phyloP scores from a whole-genome alignment of 768 basidiomycete species.

The Auriculariales sp. region DNA sequence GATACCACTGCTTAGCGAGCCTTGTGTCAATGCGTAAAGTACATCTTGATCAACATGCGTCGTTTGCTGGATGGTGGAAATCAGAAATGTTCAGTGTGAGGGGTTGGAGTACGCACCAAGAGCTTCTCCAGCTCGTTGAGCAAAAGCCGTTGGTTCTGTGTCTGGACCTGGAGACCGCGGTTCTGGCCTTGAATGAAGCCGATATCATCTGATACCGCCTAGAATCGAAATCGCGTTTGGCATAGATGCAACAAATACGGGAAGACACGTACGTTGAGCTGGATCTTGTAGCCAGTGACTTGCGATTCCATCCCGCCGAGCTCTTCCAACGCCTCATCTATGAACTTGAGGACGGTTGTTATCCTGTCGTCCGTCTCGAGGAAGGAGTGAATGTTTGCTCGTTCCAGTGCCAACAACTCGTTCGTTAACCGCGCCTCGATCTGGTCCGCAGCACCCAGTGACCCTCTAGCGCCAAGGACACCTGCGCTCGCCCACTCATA shows the following conservation, averaged over 20 bases:
- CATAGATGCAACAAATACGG: constrained; percentile 3
- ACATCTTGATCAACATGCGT: constrained; percentile 80
- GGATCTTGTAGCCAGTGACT: constrained; percentile 89
- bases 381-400: constrained; percentile 97
- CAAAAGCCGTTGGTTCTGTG: constrained; percentile 81
- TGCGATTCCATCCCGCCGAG: constrained; percentile 82
- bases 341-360: constrained; percentile 64
- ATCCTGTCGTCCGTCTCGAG: constrained; percentile 92
- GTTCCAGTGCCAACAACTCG: constrained; percentile 86
- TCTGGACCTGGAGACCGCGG: constrained; percentile 92
- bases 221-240: constrained; percentile 1
- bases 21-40: constrained; percentile 68
- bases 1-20: constrained; percentile 74
- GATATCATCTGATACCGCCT: constrained; percentile 95
- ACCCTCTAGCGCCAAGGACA: constrained; percentile 42
- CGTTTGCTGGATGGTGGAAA: constrained; percentile 48
- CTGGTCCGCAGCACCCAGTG: constrained; percentile 69
- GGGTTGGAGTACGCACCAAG: constrained; percentile 34
- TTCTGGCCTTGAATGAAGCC: constrained; percentile 92
- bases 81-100: not conserved
- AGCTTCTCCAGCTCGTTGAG: constrained; percentile 78
- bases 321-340: constrained; percentile 81
- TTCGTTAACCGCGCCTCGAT: constrained; percentile 83
- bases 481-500: constrained; percentile 85
- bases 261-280: constrained; percentile 66